phyloP scores from a whole-genome alignment of 225 moss, liverwort and hornwort genomes.

The Physcomitrium patens region DNA sequence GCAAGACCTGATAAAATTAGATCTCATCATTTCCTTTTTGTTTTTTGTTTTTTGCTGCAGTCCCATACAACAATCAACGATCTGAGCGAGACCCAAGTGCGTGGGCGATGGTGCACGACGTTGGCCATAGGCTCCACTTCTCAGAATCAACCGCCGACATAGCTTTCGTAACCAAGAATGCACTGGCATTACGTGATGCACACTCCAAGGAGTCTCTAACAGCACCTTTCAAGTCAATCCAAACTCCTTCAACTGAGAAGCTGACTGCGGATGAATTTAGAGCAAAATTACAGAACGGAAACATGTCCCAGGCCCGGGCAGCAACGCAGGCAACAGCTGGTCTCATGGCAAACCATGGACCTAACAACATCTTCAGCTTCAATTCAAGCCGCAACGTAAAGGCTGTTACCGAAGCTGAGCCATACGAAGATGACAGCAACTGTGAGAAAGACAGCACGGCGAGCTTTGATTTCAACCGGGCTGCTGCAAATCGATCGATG shows the following conservation, averaged over 20 bases:
- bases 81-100: conserved; percentile 50
- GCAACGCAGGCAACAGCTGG: not conserved
- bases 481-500: conserved; percentile 53
- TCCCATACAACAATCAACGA: conserved; percentile 39
- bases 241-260: conserved; percentile 22
- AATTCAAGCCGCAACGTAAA: conserved; percentile 46
- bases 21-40: not conserved
- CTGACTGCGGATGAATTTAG: conserved; percentile 17
- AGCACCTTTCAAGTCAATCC: conserved; percentile 59
- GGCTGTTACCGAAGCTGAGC: conserved; percentile 50
- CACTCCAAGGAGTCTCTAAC: conserved; percentile 57
- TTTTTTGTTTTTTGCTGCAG: conserved; percentile 14
- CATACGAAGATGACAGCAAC: conserved; percentile 77
- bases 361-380: conserved; percentile 50
- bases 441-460: conserved; percentile 80
- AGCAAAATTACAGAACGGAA: conserved; percentile 38
- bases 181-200: conserved; percentile 51
- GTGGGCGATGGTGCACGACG: conserved; percentile 64
- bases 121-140: conserved; percentile 52
- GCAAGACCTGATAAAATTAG: not conserved
- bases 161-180: conserved; percentile 54
- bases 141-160: conserved; percentile 46
- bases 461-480: conserved; percentile 83
- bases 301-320: not conserved
- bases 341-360: not conserved